Conservation (phyloP, 2,329 filamentous ascomycete species). For the Stylonectria norvegica region DNA sequence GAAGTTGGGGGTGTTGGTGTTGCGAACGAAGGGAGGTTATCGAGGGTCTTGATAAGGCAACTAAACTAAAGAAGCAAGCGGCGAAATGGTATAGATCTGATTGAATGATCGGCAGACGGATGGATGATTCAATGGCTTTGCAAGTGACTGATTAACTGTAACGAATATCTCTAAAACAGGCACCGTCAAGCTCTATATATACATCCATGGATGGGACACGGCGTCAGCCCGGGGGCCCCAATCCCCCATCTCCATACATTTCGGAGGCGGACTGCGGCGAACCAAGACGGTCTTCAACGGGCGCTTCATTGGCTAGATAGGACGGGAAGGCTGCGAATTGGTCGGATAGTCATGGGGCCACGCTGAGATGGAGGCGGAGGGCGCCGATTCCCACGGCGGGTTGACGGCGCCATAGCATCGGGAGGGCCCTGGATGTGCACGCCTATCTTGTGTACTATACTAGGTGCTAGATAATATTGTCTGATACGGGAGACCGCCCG, state of each 20-base stretch:
- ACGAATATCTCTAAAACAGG: too few species aligned
- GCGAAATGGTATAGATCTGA: too few species aligned
- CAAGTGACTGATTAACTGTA: too few species aligned
- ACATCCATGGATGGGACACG: conserved; percentile 6
- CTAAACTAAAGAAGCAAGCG: too few species aligned
- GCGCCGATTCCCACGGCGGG: conserved; percentile 25
- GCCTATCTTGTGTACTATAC: too few species aligned
- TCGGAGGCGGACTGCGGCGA: conserved; percentile 26
- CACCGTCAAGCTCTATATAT: conserved; percentile 21
- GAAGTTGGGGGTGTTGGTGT: too few species aligned
- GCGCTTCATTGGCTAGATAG: conserved; percentile 12
- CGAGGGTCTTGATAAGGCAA: conserved; percentile 1
- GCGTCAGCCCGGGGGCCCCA: conserved; percentile 19
- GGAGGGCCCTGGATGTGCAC: background rate
- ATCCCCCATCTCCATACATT: conserved; percentile 9
- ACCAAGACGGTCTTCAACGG: conserved; percentile 17
- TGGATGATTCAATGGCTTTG: too few species aligned
- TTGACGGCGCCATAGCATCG: background rate
- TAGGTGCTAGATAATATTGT: too few species aligned
- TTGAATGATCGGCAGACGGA: too few species aligned
- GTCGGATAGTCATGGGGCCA: conserved; percentile 19
- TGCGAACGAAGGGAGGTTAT: conserved; percentile 3
- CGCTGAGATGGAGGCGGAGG: conserved; percentile 25
- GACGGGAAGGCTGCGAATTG: conserved; percentile 17
- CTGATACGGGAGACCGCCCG: too few species aligned